Evolutionary conservation across 352 stramenopile species (phyloP).

Genomic region (Pythium sp.): DNA sequence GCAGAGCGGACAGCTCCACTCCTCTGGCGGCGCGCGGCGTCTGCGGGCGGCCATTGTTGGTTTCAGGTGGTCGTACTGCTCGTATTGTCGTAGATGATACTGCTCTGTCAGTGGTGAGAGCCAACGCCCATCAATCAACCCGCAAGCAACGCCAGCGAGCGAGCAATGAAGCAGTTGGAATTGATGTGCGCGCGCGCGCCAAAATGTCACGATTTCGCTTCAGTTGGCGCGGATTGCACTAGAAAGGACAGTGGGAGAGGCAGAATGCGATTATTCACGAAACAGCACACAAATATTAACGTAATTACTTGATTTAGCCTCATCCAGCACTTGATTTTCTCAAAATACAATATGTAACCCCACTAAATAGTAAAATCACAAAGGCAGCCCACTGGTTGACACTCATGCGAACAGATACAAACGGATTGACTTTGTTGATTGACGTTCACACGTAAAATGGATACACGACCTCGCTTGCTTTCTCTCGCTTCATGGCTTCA

Average conservation of each 20-base stretch:
- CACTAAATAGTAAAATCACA: no score
- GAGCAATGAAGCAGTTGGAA: neutral
- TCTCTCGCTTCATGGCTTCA: neutral
- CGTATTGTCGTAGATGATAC: neutral
- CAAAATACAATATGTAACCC: no score
- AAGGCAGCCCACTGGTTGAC: no score
- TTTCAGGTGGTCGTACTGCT: neutral
- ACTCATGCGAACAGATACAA: no score
- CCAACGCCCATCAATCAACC: neutral
- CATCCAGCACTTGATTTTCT: no score
- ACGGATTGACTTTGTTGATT: no score
- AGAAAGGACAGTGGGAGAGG: neutral
- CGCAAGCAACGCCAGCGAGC: neutral
- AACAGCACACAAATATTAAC: neutral
- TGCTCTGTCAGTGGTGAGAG: neutral
- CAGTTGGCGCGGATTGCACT: neutral
- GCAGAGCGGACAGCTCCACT: conserved; percentile 72
- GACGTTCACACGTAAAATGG: neutral
- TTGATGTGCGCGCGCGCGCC: neutral
- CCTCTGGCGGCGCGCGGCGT: conserved; percentile 13
- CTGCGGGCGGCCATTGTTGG: conserved; percentile 4
- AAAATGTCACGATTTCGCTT: neutral
- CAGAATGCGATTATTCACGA: neutral
- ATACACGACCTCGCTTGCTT: neutral
- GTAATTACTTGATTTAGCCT: neutral